phyloP scores from a whole-genome alignment of 495 filamentous ascomycete species.

The Thermothielavioides terrestris region DNA sequence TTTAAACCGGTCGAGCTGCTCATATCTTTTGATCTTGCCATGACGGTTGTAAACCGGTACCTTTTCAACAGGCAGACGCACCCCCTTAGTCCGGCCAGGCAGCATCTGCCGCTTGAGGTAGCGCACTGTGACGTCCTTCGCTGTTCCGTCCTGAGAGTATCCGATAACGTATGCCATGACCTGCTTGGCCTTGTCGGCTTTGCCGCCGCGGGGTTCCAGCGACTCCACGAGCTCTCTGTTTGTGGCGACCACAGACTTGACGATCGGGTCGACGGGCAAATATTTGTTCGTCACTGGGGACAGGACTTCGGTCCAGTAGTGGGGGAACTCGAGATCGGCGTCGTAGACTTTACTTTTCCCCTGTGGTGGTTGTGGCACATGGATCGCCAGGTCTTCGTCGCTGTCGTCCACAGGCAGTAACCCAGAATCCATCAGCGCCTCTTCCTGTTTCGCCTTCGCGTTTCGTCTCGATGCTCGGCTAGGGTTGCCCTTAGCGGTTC shows the following conservation, averaged over 20 bases:
- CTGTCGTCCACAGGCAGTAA: slow-evolving; percentile 30
- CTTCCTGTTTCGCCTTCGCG: slow-evolving; percentile 14
- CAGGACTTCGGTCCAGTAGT: slow-evolving; percentile 88
- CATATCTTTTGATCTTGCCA: slow-evolving; percentile 60
- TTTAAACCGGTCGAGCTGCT: slow-evolving; percentile 82
- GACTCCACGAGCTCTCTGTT: slow-evolving; percentile 61
- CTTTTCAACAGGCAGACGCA: slow-evolving; percentile 67
- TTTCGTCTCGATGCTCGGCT: slow-evolving; percentile 42
- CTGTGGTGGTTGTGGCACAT: slow-evolving; percentile 23
- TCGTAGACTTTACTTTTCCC: slow-evolving; percentile 43
- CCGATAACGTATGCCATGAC: slow-evolving; percentile 88
- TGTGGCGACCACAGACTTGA: slow-evolving; percentile 56
- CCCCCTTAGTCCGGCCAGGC: slow-evolving; percentile 86
- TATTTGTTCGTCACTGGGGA: slow-evolving; percentile 71
- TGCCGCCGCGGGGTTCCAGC: slow-evolving; percentile 75
- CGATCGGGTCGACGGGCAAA: slow-evolving; percentile 66
- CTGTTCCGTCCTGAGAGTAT: slow-evolving; percentile 75
- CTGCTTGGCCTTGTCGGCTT: slow-evolving; percentile 77
- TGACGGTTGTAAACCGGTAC: slow-evolving; percentile 64
- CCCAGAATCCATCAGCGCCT: slow-evolving; percentile 29
- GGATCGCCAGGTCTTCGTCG: slow-evolving; percentile 34
- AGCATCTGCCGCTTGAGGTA: slow-evolving; percentile 78
- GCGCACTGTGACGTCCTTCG: slow-evolving; percentile 89
- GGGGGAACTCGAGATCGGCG: slow-evolving; percentile 67
- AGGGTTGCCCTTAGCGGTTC: slow-evolving; percentile 13